Evolutionary conservation across 805 yeast species (phyloP).

Genomic region (Starmerella apicola): DNA sequence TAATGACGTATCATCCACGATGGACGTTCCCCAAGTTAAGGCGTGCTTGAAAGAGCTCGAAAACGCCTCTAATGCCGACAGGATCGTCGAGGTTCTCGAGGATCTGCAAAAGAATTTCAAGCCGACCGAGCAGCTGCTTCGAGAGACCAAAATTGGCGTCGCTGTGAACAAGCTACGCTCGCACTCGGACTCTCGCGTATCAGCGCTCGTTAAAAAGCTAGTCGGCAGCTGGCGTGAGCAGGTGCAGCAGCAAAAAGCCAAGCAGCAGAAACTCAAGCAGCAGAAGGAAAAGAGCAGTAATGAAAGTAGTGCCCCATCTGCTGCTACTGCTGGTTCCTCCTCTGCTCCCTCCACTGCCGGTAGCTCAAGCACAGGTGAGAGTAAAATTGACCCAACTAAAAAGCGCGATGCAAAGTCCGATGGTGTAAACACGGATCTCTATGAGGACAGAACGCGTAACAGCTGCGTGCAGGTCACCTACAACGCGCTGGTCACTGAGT

Average conservation of each 20-base stretch:
- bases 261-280: constrained; percentile 11
- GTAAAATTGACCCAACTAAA: constrained; percentile 9
- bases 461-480: constrained; percentile 73
- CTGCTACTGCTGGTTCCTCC: background rate
- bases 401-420: constrained; percentile 55
- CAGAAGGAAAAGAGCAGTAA: constrained; percentile 4
- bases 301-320: background rate
- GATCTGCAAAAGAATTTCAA: constrained; percentile 55
- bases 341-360: background rate
- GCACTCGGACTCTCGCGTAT: constrained; percentile 47
- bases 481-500: constrained; percentile 77
- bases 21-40: constrained; percentile 19
- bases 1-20: background rate
- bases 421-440: constrained; percentile 56
- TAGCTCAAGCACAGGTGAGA: background rate
- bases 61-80: constrained; percentile 51
- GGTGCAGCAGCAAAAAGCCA: constrained; percentile 37
- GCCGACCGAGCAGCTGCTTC: constrained; percentile 73
- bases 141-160: constrained; percentile 95
- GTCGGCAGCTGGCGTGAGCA: constrained; percentile 84
- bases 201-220: constrained; percentile 63
- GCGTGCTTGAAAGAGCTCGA: constrained; percentile 48
- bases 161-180: constrained; percentile 82
- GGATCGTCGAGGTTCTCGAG: constrained; percentile 53
- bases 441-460: constrained; percentile 71